Conservation (phyloP, 441 rosid species). For the Manihot esculenta region DNA sequence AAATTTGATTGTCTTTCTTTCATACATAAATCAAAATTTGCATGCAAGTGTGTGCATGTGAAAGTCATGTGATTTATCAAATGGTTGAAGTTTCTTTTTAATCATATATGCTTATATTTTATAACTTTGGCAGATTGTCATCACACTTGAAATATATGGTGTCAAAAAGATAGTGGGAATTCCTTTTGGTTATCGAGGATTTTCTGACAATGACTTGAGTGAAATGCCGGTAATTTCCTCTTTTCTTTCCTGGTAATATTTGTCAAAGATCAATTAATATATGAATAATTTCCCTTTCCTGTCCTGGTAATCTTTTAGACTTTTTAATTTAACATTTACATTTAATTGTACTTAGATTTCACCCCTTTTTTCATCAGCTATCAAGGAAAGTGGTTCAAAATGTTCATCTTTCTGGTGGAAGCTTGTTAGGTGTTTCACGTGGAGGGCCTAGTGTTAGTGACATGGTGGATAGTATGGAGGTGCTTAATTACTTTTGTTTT, state of each 20-base stretch:
- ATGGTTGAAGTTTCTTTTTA: conserved; percentile 16
- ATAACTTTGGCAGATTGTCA: conserved; percentile 68
- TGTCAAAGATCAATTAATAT: not conserved
- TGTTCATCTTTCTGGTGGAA: conserved; percentile 96
- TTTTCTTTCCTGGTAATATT: conserved; percentile 18
- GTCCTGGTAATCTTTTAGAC: conserved; percentile 10
- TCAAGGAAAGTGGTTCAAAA: conserved; percentile 94
- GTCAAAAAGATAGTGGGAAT: conserved; percentile 94
- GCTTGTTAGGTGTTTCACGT: conserved; percentile 98
- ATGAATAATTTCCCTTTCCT: conserved; percentile 15
- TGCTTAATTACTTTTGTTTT: conserved; percentile 24
- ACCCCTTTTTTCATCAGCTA: conserved; percentile 54
- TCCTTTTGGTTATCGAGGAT: conserved; percentile 94
- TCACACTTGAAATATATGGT: conserved; percentile 95
- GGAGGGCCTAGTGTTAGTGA: conserved; percentile 76
- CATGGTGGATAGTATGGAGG: conserved; percentile 87
- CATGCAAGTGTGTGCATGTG: not conserved
- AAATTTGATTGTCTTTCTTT: not conserved
- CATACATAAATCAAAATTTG: not conserved
- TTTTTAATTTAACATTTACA: not conserved
- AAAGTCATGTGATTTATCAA: not conserved
- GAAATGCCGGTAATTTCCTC: conserved; percentile 71
- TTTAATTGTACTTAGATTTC: conserved; percentile 12
- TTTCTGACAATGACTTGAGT: conserved; percentile 59
- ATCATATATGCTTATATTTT: conserved; percentile 10